These are phyloP conservation scores for Suillus sp. DNA, from an alignment of 768 basidiomycete genomes.

Conservation along the genomic window DNA sequence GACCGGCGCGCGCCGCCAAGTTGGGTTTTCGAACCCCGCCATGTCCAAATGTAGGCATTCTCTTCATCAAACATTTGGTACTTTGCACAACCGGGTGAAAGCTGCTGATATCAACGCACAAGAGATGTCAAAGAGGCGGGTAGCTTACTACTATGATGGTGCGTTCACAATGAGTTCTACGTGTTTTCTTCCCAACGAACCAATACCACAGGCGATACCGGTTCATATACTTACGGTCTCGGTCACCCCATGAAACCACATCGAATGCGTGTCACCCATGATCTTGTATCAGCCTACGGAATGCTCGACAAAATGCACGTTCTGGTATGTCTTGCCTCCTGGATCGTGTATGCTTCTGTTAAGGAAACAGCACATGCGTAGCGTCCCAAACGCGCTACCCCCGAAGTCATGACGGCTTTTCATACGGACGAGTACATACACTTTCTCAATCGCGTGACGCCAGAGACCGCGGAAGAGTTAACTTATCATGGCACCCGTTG, in stretches of 20 bases:
- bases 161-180: conserved; percentile 22
- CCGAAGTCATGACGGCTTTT: conserved; percentile 86
- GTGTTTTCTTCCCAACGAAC: conserved; percentile 6
- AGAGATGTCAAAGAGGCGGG: conserved; percentile 68
- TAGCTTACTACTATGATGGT: conserved; percentile 84
- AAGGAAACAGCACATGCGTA: conserved; percentile 28
- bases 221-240: conserved; percentile 78
- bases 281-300: conserved; percentile 86
- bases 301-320: conserved; percentile 96
- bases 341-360: background rate
- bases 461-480: conserved; percentile 86
- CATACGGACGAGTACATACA: conserved; percentile 99
- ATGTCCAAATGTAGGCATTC: background rate
- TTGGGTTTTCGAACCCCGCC: conserved; percentile 2
- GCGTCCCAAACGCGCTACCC: conserved; percentile 70
- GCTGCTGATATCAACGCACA: background rate
- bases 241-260: conserved; percentile 97
- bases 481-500: conserved; percentile 86
- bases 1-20: background rate
- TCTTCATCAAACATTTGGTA: background rate
- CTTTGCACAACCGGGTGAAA: background rate
- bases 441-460: conserved; percentile 84
- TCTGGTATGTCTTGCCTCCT: conserved; percentile 54
- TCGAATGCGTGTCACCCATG: conserved; percentile 91
- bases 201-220: conserved; percentile 59